Evolutionary conservation across 768 basidiomycete genomes (phyloP).

Genomic region (Trametopsis cervina): DNA sequence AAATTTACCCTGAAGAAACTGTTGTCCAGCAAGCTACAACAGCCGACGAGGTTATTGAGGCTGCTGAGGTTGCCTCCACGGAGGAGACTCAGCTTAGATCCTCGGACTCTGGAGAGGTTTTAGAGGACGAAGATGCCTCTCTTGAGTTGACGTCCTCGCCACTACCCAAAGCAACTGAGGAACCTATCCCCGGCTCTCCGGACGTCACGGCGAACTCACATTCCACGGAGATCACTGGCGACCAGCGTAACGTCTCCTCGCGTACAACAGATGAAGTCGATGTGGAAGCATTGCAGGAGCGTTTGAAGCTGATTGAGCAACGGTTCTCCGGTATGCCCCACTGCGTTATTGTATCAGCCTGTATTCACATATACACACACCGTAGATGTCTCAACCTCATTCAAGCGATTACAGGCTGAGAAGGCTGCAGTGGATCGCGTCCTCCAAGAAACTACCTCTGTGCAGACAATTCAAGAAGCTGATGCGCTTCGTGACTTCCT

Average conservation of each 20-base stretch:
- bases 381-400: conserved; percentile 74
- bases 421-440: conserved; percentile 61
- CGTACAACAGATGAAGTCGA: conserved; percentile 19
- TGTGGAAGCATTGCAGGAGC: conserved; percentile 56
- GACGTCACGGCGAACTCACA: too few species aligned
- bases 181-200: background rate
- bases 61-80: background rate
- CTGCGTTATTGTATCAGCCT: background rate
- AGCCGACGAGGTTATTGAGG: too few species aligned
- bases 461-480: conserved; percentile 58
- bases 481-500: conserved; percentile 71
- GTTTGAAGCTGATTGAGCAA: conserved; percentile 66
- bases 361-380: background rate
- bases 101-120: too few species aligned
- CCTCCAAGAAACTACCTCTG: conserved; percentile 62
- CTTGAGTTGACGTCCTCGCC: too few species aligned
- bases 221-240: too few species aligned
- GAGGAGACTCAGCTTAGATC: too few species aligned
- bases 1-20: background rate
- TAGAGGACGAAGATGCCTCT: too few species aligned
- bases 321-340: conserved; percentile 56
- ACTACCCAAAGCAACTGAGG: background rate
- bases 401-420: conserved; percentile 69
- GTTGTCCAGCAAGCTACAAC: too few species aligned
- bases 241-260: too few species aligned